A percentile compares a stretch with the other conserved stretches of the same genome.
These are phyloP conservation scores for Solanum sitiens DNA, from an alignment of 257 asterid species.

Conservation along the genomic window DNA sequence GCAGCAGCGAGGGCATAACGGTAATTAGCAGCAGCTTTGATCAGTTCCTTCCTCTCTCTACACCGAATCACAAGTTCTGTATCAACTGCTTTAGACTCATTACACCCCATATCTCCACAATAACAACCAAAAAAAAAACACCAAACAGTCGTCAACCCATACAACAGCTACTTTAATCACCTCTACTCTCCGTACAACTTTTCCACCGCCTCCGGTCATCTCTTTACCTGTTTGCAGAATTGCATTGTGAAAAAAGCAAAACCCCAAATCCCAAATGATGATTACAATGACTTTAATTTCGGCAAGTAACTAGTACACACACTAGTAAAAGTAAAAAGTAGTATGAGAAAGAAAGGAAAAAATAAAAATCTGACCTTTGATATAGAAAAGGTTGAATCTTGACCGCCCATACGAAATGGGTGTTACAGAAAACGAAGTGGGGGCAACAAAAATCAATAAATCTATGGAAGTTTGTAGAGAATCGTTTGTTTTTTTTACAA, in stretches of 20 bases:
- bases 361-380: neutral
- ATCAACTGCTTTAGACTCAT: slow-evolving; percentile 65
- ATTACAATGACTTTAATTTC: neutral
- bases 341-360: neutral
- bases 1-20: slow-evolving; percentile 93
- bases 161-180: neutral
- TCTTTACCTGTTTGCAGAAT: slow-evolving; percentile 7
- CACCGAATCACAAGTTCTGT: slow-evolving; percentile 76
- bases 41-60: slow-evolving; percentile 64
- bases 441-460: neutral
- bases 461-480: neutral
- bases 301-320: neutral
- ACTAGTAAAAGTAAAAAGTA: neutral
- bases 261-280: neutral
- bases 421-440: neutral
- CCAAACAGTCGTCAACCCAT: neutral
- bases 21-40: slow-evolving; percentile 78
- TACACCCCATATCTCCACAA: slow-evolving; percentile 57
- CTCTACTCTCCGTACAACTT: neutral
- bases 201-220: slow-evolving; percentile 13
- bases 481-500: neutral
- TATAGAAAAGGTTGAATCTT: slow-evolving; percentile 5
- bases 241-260: slow-evolving; percentile 24
- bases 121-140: neutral
- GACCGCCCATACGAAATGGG: neutral